Percentiles rank a stretch among this genome's conserved stretches.
Conservation (phyloP, 1,139 yeast genomes). For the Pichia sp. region DNA sequence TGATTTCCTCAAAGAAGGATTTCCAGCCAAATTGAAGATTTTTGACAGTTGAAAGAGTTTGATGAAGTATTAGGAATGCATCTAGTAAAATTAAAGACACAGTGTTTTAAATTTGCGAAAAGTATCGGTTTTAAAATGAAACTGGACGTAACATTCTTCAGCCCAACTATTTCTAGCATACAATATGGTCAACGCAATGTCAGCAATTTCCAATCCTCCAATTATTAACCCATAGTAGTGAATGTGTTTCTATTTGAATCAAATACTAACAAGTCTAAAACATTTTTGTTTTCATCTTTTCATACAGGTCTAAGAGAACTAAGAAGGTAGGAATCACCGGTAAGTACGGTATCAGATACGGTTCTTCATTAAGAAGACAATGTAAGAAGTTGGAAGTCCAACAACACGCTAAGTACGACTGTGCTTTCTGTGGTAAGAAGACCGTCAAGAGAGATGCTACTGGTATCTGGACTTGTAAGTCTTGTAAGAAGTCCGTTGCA, state of each 20-base stretch:
- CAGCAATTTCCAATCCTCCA: too few relatives aligned
- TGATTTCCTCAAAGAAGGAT: too few relatives aligned
- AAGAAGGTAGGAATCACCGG: conserved; percentile 99
- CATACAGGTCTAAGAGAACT: conserved; percentile 92
- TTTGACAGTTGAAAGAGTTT: too few relatives aligned
- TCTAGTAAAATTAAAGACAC: too few relatives aligned
- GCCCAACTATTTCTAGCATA: too few relatives aligned
- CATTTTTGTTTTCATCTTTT: conserved; percentile 1
- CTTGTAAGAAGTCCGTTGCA: conserved; percentile 95
- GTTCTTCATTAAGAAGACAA: conserved; percentile 99
- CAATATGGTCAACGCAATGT: too few relatives aligned
- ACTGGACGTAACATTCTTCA: too few relatives aligned
- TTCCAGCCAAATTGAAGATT: too few relatives aligned
- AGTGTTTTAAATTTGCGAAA: too few relatives aligned
- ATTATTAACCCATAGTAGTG: background rate
- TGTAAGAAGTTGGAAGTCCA: conserved; percentile 98
- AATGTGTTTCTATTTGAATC: background rate
- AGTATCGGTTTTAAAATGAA: too few relatives aligned
- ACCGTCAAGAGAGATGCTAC: conserved; percentile 96
- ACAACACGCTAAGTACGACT: conserved; percentile 98
- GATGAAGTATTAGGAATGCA: too few relatives aligned
- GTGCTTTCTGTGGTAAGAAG: conserved; percentile 99
- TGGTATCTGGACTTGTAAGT: conserved; percentile 97
- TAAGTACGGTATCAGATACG: conserved; percentile 99
- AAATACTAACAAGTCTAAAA: conserved; percentile 7